phyloP scores from a whole-genome alignment of 352 stramenopile genomes.

The Phytophthora rubi region DNA sequence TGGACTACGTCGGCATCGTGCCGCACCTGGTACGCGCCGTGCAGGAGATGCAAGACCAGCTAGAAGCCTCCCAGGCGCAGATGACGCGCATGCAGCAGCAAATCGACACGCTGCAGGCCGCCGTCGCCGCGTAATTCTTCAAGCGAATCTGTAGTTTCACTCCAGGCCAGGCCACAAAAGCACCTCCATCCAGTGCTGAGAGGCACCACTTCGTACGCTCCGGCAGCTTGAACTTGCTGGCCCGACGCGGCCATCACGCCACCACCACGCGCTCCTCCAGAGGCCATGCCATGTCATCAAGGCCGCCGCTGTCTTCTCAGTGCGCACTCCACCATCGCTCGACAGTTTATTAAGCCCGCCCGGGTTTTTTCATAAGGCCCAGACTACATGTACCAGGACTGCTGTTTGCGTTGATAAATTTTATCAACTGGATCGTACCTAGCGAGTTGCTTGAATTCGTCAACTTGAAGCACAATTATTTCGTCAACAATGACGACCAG shows the following conservation, averaged over 20 bases:
- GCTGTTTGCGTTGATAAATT: too few relatives aligned
- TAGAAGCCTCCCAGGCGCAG: conserved; percentile 20
- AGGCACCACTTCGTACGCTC: too few relatives aligned
- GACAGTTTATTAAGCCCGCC: too few relatives aligned
- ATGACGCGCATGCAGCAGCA: conserved; percentile 29
- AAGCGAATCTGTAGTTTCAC: background rate
- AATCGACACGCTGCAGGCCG: conserved; percentile 22
- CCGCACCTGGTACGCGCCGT: conserved; percentile 62
- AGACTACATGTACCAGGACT: too few relatives aligned
- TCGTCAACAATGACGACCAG: conserved; percentile 20
- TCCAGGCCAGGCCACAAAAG: background rate
- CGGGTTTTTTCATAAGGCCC: too few relatives aligned
- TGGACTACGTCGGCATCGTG: conserved; percentile 66
- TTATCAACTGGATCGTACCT: background rate
- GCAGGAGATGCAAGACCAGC: conserved; percentile 58
- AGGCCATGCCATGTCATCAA: background rate
- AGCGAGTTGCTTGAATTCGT: background rate
- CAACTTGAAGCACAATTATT: conserved; percentile 21
- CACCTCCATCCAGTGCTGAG: too few relatives aligned
- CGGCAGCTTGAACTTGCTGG: too few relatives aligned
- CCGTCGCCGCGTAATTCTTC: background rate
- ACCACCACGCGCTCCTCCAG: background rate
- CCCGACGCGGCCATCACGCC: too few relatives aligned
- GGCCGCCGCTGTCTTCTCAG: background rate
- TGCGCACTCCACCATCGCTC: too few relatives aligned